These are phyloP conservation scores for Aspergillus japonicus DNA, from an alignment of 2,329 filamentous ascomycete genomes.

Conservation along the genomic window DNA sequence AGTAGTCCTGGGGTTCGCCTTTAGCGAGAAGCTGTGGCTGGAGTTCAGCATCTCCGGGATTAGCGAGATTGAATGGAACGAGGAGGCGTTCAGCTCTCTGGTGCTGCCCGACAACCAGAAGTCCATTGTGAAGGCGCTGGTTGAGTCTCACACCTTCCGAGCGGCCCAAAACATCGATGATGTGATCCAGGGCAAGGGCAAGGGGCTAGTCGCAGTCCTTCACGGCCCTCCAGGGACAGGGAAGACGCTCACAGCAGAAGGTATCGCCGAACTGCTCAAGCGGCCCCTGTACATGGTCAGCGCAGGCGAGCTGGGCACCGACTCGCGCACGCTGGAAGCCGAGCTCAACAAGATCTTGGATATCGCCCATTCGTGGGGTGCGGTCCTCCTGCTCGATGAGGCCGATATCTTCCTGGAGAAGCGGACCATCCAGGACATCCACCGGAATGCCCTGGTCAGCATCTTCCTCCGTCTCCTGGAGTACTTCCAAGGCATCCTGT, in stretches of 20 bases:
- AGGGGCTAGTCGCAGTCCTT: conserved; percentile 77
- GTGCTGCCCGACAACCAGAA: conserved; percentile 67
- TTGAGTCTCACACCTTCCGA: conserved; percentile 80
- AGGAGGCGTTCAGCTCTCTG: conserved; percentile 75
- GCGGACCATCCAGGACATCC: conserved; percentile 77
- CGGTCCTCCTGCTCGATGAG: conserved; percentile 80
- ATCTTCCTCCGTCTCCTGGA: conserved; percentile 85
- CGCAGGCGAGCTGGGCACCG: conserved; percentile 77
- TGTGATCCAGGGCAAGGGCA: conserved; percentile 79
- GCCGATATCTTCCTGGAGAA: conserved; percentile 83
- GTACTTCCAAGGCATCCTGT: conserved; percentile 89
- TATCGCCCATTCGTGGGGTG: conserved; percentile 82
- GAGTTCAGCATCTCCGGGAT: conserved; percentile 80
- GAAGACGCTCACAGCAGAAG: conserved; percentile 84
- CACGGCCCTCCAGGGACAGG: conserved; percentile 85
- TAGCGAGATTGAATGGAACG: conserved; percentile 80
- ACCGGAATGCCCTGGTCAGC: conserved; percentile 80
- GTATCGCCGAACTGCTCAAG: conserved; percentile 77
- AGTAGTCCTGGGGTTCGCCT: conserved; percentile 81
- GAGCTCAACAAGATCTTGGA: conserved; percentile 83
- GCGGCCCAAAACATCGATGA: conserved; percentile 80
- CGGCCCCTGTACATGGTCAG: conserved; percentile 82
- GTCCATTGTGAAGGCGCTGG: conserved; percentile 73
- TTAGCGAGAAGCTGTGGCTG: conserved; percentile 85
- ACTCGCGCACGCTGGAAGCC: conserved; percentile 68